Conservation (phyloP, 2,329 filamentous ascomycete species). For the Alternaria ethzedia region DNA sequence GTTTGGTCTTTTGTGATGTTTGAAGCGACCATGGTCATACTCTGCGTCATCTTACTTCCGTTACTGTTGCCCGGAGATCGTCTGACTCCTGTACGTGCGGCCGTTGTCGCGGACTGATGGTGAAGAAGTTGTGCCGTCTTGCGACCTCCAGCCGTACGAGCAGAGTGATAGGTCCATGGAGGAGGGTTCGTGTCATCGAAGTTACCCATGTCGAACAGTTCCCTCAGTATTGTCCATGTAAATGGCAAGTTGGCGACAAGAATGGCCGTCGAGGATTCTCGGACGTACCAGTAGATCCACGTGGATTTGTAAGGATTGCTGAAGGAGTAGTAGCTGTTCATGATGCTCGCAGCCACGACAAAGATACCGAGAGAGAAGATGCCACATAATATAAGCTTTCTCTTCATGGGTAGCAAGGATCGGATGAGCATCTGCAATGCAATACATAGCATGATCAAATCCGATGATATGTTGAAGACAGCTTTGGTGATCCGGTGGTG, state of each 20-base stretch:
- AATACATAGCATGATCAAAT: conserved; percentile 54
- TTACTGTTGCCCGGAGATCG: conserved; percentile 9
- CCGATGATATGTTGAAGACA: conserved; percentile 54
- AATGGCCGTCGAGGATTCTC: conserved; percentile 39
- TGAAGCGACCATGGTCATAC: conserved; percentile 21
- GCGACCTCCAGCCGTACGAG: conserved; percentile 33
- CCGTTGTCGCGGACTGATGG: conserved; percentile 12
- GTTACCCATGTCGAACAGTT: conserved; percentile 52
- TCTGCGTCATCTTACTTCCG: conserved; percentile 15
- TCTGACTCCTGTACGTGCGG: conserved; percentile 9
- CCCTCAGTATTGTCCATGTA: conserved; percentile 59
- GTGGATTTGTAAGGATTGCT: conserved; percentile 28
- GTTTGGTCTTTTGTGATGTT: conserved; percentile 9
- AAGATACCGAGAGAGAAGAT: conserved; percentile 64
- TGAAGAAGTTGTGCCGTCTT: conserved; percentile 23
- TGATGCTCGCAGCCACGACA: conserved; percentile 55
- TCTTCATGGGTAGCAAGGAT: conserved; percentile 50
- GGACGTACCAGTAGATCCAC: conserved; percentile 44
- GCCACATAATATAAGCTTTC: conserved; percentile 62
- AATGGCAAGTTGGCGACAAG: conserved; percentile 60
- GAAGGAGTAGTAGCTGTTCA: conserved; percentile 56
- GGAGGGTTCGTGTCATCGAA: conserved; percentile 40
- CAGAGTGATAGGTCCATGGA: conserved; percentile 39
- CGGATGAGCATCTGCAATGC: conserved; percentile 55
- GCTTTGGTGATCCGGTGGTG: conserved; percentile 50